A percentile compares a stretch with the other conserved stretches of the same genome.
Conservation (phyloP, 306 rosid species). For the Psophocarpus tetragonolobus region DNA sequence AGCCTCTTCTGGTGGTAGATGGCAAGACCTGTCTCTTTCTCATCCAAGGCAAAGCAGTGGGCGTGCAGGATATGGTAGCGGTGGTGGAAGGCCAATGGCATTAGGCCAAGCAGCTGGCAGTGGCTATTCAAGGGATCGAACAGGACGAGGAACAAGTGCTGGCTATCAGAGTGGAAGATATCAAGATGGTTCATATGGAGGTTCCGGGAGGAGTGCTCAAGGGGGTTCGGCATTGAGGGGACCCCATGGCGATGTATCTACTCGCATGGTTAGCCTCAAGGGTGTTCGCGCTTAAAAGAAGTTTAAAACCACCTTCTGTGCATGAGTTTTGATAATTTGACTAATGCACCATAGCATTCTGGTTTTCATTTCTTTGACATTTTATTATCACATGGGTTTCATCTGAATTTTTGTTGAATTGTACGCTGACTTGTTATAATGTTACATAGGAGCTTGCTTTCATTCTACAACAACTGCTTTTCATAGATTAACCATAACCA, state of each 20-base stretch:
- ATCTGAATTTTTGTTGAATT: background rate
- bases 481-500: background rate
- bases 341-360: background rate
- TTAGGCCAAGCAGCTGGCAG: constrained; percentile 50
- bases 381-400: background rate
- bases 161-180: constrained; percentile 59
- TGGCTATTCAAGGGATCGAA: constrained; percentile 58
- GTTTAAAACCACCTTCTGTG: background rate
- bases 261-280: constrained; percentile 83
- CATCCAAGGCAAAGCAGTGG: constrained; percentile 77
- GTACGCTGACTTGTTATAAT: background rate
- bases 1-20: constrained; percentile 55
- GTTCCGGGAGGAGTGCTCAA: constrained; percentile 59
- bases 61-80: constrained; percentile 62
- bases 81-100: constrained; percentile 53
- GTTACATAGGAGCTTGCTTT: background rate
- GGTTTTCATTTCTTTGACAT: background rate
- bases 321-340: constrained; percentile 17
- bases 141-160: constrained; percentile 51
- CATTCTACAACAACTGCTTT: background rate
- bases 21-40: constrained; percentile 70
- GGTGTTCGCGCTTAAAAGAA: constrained; percentile 58
- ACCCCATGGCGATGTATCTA: constrained; percentile 62
- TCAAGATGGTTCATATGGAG: constrained; percentile 54
- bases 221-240: constrained; percentile 64